Conservation (phyloP, 1,284 basidiomycete genomes). For the Bjerkandera adusta region DNA sequence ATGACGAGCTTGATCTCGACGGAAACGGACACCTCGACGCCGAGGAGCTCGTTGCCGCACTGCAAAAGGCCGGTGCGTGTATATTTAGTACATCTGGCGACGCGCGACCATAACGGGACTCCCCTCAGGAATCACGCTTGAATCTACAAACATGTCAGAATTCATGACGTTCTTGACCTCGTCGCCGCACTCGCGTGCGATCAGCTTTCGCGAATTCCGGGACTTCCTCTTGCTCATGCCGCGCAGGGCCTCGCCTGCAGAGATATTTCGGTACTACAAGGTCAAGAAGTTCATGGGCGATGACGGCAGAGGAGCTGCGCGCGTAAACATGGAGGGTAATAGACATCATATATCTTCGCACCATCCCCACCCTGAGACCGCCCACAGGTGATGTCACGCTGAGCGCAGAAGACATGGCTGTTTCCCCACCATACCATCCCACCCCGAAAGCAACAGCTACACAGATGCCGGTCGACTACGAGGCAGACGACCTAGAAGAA, state of each 20-base stretch:
- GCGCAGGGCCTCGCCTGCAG: conserved; percentile 73
- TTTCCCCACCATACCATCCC: conserved; percentile 19
- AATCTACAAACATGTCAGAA: conserved; percentile 65
- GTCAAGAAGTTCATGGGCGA: conserved; percentile 72
- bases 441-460: conserved; percentile 22
- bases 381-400: conserved; percentile 69
- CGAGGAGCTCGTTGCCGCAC: conserved; percentile 66
- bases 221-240: conserved; percentile 89
- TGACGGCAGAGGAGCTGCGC: conserved; percentile 74
- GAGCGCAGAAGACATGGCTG: conserved; percentile 60
- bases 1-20: conserved; percentile 84
- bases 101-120: conserved; percentile 12
- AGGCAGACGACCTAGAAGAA: conserved; percentile 38
- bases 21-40: conserved; percentile 80
- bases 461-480: conserved; percentile 27
- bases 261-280: conserved; percentile 88
- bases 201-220: conserved; percentile 85
- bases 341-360: conserved; percentile 4
- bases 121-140: conserved; percentile 64
- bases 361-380: neutral
- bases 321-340: conserved; percentile 85
- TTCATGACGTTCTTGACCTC: conserved; percentile 79
- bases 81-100: conserved; percentile 9
- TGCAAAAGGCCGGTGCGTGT: conserved; percentile 69
- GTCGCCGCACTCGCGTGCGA: conserved; percentile 62